Evolutionary conservation across 495 filamentous ascomycete genomes (phyloP).

Genomic region (Neurospora africana): DNA sequence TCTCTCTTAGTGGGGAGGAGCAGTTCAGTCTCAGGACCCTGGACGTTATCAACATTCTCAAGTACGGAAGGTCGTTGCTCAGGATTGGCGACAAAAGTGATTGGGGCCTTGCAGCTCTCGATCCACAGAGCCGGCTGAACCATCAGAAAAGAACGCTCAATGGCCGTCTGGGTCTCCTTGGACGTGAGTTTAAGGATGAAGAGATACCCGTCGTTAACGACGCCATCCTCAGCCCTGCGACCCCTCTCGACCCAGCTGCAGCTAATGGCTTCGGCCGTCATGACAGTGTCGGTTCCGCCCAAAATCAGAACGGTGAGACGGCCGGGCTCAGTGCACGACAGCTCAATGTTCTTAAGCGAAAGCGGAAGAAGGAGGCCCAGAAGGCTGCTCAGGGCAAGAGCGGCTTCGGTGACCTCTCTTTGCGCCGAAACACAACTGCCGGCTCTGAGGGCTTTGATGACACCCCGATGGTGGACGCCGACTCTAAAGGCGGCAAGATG

Average conservation of each 20-base stretch:
- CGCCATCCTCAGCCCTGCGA: slow-evolving; percentile 25
- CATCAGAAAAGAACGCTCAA: slow-evolving; percentile 83
- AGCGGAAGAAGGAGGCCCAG: slow-evolving; percentile 74
- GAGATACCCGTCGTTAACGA: slow-evolving; percentile 47
- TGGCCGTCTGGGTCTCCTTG: slow-evolving; percentile 71
- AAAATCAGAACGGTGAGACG: slow-evolving; percentile 46
- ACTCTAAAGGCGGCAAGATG: slow-evolving; percentile 52
- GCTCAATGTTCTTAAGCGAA: slow-evolving; percentile 86
- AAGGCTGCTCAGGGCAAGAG: slow-evolving; percentile 53
- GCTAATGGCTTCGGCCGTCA: slow-evolving; percentile 34
- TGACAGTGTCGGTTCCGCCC: slow-evolving; percentile 17
- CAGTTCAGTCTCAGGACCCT: slow-evolving; percentile 60
- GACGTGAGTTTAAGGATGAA: slow-evolving; percentile 70
- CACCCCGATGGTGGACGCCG: slow-evolving; percentile 48
- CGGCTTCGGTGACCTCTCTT: slow-evolving; percentile 81
- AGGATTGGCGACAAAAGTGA: slow-evolving; percentile 69
- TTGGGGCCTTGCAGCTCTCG: slow-evolving; percentile 67
- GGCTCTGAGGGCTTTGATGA: slow-evolving; percentile 46
- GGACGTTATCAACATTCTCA: slow-evolving; percentile 68
- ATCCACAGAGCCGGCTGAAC: slow-evolving; percentile 66
- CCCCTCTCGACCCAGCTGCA: slow-evolving; percentile 28
- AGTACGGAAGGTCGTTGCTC: slow-evolving; percentile 68
- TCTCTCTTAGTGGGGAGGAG: slow-evolving; percentile 8
- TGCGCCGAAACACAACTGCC: slow-evolving; percentile 50
- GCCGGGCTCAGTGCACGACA: slow-evolving; percentile 76